Conservation (phyloP, 176 grass and related monocot species). For the Dactylis glomerata region DNA sequence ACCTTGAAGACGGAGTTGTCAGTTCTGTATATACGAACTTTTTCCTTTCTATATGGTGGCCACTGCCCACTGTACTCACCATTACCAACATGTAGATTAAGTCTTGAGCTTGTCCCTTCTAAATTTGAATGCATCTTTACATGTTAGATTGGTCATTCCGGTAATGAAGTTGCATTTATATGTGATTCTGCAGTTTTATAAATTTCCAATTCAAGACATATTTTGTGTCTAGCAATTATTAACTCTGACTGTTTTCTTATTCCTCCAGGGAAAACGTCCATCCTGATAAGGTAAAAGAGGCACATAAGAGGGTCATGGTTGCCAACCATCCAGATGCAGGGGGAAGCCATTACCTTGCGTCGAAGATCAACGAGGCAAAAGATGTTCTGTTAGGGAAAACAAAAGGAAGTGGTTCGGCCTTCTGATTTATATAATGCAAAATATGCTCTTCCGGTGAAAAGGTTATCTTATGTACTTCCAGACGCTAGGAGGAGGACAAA, state of each 20-base stretch:
- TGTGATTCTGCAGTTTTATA: not conserved
- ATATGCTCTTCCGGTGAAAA: not conserved
- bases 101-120: not conserved
- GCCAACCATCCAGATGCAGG: conserved; percentile 92
- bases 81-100: not conserved
- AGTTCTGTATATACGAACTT: not conserved
- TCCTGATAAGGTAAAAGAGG: conserved; percentile 92
- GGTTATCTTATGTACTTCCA: not conserved
- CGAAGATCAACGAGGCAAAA: conserved; percentile 94
- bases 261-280: conserved; percentile 56
- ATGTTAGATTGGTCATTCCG: not conserved
- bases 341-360: conserved; percentile 91
- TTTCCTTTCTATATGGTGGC: not conserved
- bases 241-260: conserved; percentile 8
- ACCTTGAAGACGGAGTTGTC: not conserved
- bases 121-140: not conserved
- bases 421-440: conserved; percentile 44
- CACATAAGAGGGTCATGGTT: conserved; percentile 95
- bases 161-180: not conserved
- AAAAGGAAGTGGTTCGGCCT: conserved; percentile 73
- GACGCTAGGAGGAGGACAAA: conserved; percentile 22
- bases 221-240: not conserved
- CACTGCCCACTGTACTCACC: not conserved
- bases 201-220: not conserved
- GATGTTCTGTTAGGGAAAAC: conserved; percentile 80